Evolutionary conservation across 257 asterid genomes (phyloP), one percentile per base, ranked within the genome.

Genomic region (Vinca minor): DNA sequence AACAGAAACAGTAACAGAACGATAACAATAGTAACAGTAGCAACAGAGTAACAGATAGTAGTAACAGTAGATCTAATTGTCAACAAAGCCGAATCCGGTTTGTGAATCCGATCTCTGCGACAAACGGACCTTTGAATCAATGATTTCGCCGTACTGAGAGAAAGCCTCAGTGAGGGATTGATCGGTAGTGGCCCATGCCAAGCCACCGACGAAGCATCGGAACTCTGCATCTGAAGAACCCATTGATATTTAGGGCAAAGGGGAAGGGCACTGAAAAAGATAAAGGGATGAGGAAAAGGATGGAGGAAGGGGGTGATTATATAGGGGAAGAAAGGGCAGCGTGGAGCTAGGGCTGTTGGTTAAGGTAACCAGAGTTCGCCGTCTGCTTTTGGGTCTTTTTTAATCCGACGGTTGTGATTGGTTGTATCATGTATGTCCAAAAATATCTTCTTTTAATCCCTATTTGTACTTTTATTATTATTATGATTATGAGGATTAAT

Each of bases 131-230:
- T 89, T 89, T 79, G 95, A 87, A 50, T 89, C 95, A 70, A 75
- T 1, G 82, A 87, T 76, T 2, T 82, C 85, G 77, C 97, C 95
- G 68, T 8, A 85, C 53, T 79, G 82, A 29, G 88, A 68, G 76
- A 89, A 89, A 11, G 97, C 94, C 1, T 83, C 71, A 62, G 68
- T 87, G 10, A 89, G 95, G 6, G 84, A 46, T 39, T 74, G 77
- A 69, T 84, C 94, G 49, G 78, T 86, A 81, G 95, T 91, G 84
- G 89, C 85, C 95, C 96, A 91, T 0, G 94, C 95, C 79, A 91
- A 71, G 3, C 98, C 98, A 80, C 98, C 98, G 4, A 88, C 96
- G 77, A 91, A 91, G 71, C 98, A 91, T 57, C 98, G 72, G 76
- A 1, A 91, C 49, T 91, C 96, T 47, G 77, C 87, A 61, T 86